These are phyloP conservation scores for Tremellales sp. DNA, from an alignment of 1,284 basidiomycete species.

Conservation along the genomic window DNA sequence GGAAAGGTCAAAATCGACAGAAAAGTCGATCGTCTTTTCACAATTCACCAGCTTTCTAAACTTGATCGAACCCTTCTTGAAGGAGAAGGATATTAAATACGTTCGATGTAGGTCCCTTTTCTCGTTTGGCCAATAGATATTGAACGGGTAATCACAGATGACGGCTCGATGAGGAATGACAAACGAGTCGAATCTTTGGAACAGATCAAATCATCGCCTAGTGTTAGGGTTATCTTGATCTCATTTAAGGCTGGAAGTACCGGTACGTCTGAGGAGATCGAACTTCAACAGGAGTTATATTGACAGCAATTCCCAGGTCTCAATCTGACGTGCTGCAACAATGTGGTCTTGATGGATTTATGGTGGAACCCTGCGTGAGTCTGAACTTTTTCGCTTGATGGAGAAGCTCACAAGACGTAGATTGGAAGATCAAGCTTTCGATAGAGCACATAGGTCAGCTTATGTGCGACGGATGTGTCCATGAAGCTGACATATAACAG, in stretches of 20 bases:
- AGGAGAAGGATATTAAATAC: constrained; percentile 61
- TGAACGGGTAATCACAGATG: constrained; percentile 56
- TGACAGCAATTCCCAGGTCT: constrained; percentile 57
- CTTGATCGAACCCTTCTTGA: constrained; percentile 77
- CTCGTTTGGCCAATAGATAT: neutral
- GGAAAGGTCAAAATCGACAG: constrained; percentile 56
- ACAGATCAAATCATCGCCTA: constrained; percentile 63
- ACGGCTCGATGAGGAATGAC: constrained; percentile 75
- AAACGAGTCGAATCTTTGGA: constrained; percentile 71
- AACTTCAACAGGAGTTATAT: neutral
- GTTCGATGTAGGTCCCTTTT: constrained; percentile 69
- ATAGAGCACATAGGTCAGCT: constrained; percentile 70
- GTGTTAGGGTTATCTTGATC: constrained; percentile 75
- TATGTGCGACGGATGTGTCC: neutral
- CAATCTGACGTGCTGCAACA: constrained; percentile 90
- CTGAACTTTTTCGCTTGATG: neutral
- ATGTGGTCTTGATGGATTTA: constrained; percentile 85
- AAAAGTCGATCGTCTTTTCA: constrained; percentile 79
- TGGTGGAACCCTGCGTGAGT: constrained; percentile 84
- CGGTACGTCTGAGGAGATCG: constrained; percentile 50
- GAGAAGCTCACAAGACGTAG: constrained; percentile 14
- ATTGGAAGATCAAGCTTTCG: constrained; percentile 84
- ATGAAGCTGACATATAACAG: constrained; percentile 17
- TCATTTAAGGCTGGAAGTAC: constrained; percentile 95
- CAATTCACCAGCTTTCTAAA: constrained; percentile 86